phyloP scores from a whole-genome alignment of 1,139 yeast species.

The Suhomyces chickasaworum region DNA sequence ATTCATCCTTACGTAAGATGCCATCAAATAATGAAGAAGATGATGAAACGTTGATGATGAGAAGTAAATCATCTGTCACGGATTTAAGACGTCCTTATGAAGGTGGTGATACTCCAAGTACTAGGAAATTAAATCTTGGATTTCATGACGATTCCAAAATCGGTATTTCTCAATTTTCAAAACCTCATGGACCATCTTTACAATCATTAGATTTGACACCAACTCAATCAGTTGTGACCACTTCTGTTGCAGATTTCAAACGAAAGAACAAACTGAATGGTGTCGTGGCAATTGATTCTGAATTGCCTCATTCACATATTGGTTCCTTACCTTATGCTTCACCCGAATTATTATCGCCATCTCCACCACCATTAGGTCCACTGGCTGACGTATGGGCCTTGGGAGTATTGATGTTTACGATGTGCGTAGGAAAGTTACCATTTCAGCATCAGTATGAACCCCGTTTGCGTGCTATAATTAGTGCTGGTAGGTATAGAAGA shows the following conservation, averaged over 20 bases:
- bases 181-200: constrained; percentile 39
- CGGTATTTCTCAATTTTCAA: constrained; percentile 32
- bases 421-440: constrained; percentile 75
- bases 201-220: constrained; percentile 41
- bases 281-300: constrained; percentile 33
- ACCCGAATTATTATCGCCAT: constrained; percentile 74
- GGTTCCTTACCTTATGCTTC: constrained; percentile 94
- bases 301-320: constrained; percentile 65
- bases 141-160: constrained; percentile 35
- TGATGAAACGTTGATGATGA: constrained; percentile 26
- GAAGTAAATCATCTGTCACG: constrained; percentile 51
- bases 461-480: constrained; percentile 68
- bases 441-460: constrained; percentile 85
- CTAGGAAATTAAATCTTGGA: constrained; percentile 20
- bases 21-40: constrained; percentile 10
- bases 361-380: constrained; percentile 71
- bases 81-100: constrained; percentile 37
- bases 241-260: constrained; percentile 18
- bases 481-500: constrained; percentile 63
- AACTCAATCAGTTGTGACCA: constrained; percentile 21
- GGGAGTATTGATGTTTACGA: constrained; percentile 75
- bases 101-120: constrained; percentile 37
- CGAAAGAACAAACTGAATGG: constrained; percentile 12
- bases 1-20: constrained; percentile 20
- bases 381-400: constrained; percentile 89